Evolutionary conservation across 1,139 yeast genomes (phyloP).

Genomic region (Geotrichum bryndzae): DNA sequence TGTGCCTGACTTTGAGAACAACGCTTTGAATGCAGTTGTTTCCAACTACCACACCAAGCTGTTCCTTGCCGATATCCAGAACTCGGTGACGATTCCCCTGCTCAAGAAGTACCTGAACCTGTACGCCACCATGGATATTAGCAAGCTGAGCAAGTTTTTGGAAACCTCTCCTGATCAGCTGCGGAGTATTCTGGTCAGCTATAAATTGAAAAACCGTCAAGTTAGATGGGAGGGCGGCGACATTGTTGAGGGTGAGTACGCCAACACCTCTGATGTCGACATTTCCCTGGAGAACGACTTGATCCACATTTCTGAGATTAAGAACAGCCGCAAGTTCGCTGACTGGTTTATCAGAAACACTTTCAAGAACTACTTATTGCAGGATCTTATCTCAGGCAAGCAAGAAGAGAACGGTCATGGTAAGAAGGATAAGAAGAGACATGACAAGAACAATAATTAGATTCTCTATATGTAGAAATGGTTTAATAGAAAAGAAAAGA

Average conservation of each 20-base stretch:
- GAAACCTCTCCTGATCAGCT: slow-evolving; percentile 38
- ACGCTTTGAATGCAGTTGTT: slow-evolving; percentile 38
- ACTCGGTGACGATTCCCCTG: slow-evolving; percentile 38
- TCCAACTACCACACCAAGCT: slow-evolving; percentile 40
- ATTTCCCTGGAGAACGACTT: slow-evolving; percentile 40
- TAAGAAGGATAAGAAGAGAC: slow-evolving; percentile 8
- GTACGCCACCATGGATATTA: slow-evolving; percentile 43
- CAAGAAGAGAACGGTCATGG: slow-evolving; percentile 19
- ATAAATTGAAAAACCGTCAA: slow-evolving; percentile 43
- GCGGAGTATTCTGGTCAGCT: slow-evolving; percentile 37
- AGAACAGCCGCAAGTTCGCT: slow-evolving; percentile 42
- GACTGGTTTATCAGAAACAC: slow-evolving; percentile 48
- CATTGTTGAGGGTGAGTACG: slow-evolving; percentile 39
- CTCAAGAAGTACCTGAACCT: slow-evolving; percentile 43
- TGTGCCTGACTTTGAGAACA: slow-evolving; percentile 35
- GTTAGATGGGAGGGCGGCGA: slow-evolving; percentile 41
- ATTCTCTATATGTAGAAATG: not conserved
- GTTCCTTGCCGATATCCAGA: slow-evolving; percentile 41
- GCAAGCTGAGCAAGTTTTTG: slow-evolving; percentile 40
- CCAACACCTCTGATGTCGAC: slow-evolving; percentile 42
- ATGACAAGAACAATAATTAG: slow-evolving; percentile 9
- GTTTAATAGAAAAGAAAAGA: not conserved
- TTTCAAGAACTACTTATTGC: slow-evolving; percentile 40
- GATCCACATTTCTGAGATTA: slow-evolving; percentile 43
- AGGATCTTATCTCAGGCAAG: slow-evolving; percentile 37